Base-by-base conservation (phyloP, 305 asterid genomes). In the Ilex paraguariensis region DNA sequence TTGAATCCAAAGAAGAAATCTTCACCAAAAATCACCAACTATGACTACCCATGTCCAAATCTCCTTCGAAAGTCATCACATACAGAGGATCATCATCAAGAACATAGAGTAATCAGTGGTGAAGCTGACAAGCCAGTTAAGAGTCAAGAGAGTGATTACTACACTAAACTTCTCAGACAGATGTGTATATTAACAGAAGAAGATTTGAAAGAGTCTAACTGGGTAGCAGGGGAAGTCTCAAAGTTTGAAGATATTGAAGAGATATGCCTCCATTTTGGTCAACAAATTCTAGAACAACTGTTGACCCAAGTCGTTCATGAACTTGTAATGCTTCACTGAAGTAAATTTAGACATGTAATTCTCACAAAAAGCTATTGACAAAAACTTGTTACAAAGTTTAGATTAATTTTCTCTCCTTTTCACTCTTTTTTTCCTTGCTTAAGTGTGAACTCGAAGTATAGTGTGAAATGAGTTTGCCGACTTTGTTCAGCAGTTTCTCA, bases 261-360 rank as follows among this genome's bases (percentile, higher is more conserved):
- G 12, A 71, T 73, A 11, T 78, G 83, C 62, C 60, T 17, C 42
- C 68, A 68, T 14, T 70, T 76, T 59, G 87, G 78, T 28, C 76
- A 71, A 28, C 77, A 73, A 36, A 79, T 80, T 78, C 72, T 85
- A 36, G 56, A 82, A 55, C 66, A 40, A 2, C 63, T 82, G 67
- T 3, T 82, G 61, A 39, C 45, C 53, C 82, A 80, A 63, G 50
- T 80, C 33, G 82, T 80, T 31, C 71, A 73, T 59, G 85, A 85
- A 61, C 79, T 79, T 16, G 59, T 69, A 31, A 10, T 58, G 40
- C n/a, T 50, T 30, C 60, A 49, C 31, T 36, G 7, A 36, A 36
- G 42, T 0, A 3, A 36, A 36, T 4, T 4, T 36, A 36, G 42
- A 5, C 6, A 36, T 36, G 42, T 36, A 36, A 36, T 36, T 36